Evolutionary conservation across 192 early-diverging fungal species (phyloP).

Genomic region (Coemansia sp.): DNA sequence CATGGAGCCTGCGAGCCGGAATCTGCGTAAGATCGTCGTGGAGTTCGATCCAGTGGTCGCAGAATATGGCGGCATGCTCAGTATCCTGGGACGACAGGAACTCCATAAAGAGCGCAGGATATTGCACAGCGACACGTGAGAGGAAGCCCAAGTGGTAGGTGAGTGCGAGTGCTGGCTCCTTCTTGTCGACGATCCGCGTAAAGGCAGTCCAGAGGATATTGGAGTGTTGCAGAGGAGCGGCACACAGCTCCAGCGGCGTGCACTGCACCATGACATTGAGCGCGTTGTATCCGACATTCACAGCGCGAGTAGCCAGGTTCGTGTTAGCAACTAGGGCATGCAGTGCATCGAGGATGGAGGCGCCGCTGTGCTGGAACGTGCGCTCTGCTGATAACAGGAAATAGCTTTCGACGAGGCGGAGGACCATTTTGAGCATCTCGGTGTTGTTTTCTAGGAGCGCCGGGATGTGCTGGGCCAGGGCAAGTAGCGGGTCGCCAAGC

Average conservation of each 20-base stretch:
- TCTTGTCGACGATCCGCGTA: slow-evolving; percentile 36
- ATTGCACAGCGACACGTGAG: slow-evolving; percentile 36
- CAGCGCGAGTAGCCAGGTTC: slow-evolving; percentile 24
- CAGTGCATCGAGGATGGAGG: slow-evolving; percentile 25
- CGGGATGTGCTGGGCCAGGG: slow-evolving; percentile 64
- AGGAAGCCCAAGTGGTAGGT: slow-evolving; percentile 35
- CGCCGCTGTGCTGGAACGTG: slow-evolving; percentile 18
- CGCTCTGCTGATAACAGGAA: slow-evolving; percentile 58
- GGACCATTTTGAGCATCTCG: slow-evolving; percentile 70
- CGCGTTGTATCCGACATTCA: slow-evolving; percentile 30
- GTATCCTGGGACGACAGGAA: slow-evolving; percentile 33
- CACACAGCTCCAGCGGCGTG: slow-evolving; percentile 11
- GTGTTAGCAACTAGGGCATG: slow-evolving; percentile 31
- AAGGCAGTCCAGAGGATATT: slow-evolving; percentile 39
- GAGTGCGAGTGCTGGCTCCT: slow-evolving; percentile 25
- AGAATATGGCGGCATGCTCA: slow-evolving; percentile 15
- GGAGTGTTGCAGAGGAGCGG: slow-evolving; percentile 12
- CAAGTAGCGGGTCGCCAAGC: slow-evolving; percentile 56
- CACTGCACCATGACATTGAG: slow-evolving; percentile 39
- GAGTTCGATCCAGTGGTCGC: slow-evolving; percentile 33
- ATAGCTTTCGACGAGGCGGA: slow-evolving; percentile 88
- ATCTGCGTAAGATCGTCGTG: slow-evolving; percentile 38
- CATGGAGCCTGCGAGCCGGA: slow-evolving; percentile 33
- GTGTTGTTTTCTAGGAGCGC: slow-evolving; percentile 70
- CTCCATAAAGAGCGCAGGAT: slow-evolving; percentile 36